Evolutionary conservation across 2,329 filamentous ascomycete genomes (phyloP), one percentile per base, ranked within the genome.

Genomic region (Colletotrichum lindemuthianum): DNA sequence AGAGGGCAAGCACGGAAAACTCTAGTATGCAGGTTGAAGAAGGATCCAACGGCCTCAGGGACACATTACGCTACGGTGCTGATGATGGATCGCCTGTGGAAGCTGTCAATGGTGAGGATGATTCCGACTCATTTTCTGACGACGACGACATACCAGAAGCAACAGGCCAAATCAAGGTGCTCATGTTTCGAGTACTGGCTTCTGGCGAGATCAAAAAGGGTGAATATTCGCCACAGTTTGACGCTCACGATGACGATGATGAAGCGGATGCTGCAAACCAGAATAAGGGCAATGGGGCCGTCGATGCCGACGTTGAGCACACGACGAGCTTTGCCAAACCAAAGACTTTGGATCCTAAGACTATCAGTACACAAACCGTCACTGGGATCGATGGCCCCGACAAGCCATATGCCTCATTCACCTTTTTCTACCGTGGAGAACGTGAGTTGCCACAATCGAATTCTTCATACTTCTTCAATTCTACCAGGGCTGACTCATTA

Each of bases 291-390:
- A 87, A 84, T 43, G 83, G 83, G 12, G 83, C 84, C 34, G 87
- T 91, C 65, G 92, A 94, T 71, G 91, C 88, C 44, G 93, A 97
- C 72, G 87, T 97, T 60, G 96, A 98, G 78, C 96, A 99, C 76
- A 98, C 96, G 2, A 98, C 96, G 8, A 97, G 94, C 75, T 98
- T 98, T 77, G 95, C 95, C 9, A 97, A 97, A 79, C 95, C 94
- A 12, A 98, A 97, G 84, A 91, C 93, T 2, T 84, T 97, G 57
- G 96, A 98, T 79, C 95, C 95, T 0, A 97, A 97, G 80, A 93
- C 93, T 2, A 99, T 99, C 74, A 98, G 94, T 74, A 99, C 96
- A 3, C 96, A 99, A 79, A 99, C 96, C 0, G 96, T 99, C n/a
- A 98, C 96, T 8, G 96, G 95, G 15, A 97, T 98, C 67, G 96